Percentiles rank a stretch among this genome's conserved stretches.
phyloP scores from a whole-genome alignment of 2,329 filamentous ascomycete species.

The Arthroderma sp. region DNA sequence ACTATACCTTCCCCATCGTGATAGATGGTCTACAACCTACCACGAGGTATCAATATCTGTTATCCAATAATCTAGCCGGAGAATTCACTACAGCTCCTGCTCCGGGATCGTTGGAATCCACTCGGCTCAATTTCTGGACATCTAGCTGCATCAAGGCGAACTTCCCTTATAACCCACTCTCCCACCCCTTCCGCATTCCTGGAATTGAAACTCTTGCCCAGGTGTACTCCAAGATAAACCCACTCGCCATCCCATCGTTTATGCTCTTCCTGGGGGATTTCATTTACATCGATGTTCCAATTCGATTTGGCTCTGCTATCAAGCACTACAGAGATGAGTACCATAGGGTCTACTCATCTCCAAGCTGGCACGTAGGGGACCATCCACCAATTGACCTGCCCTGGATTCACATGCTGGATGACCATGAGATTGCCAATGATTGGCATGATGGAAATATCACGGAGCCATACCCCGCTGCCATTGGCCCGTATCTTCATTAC shows the following conservation, averaged over 20 bases:
- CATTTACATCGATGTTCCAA: constrained; percentile 60
- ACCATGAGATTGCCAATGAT: constrained; percentile 93
- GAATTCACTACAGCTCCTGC: constrained; percentile 67
- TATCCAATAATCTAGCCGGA: constrained; percentile 78
- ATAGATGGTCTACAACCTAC: constrained; percentile 58
- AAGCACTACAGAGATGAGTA: constrained; percentile 85
- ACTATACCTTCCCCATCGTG: constrained; percentile 63
- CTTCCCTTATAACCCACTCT: constrained; percentile 76
- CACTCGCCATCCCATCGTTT: constrained; percentile 38
- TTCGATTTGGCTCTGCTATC: constrained; percentile 57
- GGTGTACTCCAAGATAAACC: constrained; percentile 57
- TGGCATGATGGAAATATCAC: constrained; percentile 68
- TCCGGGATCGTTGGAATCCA: constrained; percentile 50
- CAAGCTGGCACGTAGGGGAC: constrained; percentile 59
- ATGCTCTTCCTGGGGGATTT: constrained; percentile 48
- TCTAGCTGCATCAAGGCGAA: constrained; percentile 87
- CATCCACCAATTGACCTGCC: constrained; percentile 56
- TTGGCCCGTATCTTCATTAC: constrained; percentile 77
- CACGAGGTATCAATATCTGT: constrained; percentile 67
- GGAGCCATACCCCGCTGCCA: constrained; percentile 64
- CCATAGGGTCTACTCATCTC: constrained; percentile 86
- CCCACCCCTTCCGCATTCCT: constrained; percentile 69
- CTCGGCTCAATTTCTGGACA: constrained; percentile 77
- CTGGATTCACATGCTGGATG: constrained; percentile 94
- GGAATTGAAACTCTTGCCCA: constrained; percentile 66